Percentiles rank a stretch among this genome's conserved stretches.
phyloP scores from a whole-genome alignment of 306 rosid genomes.

The Sindora glabra region DNA sequence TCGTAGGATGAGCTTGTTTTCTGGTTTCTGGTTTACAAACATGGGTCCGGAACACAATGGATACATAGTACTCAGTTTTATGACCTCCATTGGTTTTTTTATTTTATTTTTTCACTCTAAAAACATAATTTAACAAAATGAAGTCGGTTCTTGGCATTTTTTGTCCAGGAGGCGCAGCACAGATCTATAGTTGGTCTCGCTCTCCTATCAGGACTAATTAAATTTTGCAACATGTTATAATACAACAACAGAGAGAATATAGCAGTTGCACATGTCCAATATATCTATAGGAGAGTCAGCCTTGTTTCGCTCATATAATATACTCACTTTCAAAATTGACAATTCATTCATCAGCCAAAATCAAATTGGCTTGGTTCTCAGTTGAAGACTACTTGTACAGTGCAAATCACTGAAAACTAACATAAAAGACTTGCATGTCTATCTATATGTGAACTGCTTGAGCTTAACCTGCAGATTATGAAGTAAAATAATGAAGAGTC shows the following conservation, averaged over 20 bases:
- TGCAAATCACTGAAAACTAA: too few relatives aligned
- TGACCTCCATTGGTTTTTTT: too few relatives aligned
- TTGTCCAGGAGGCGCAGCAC: not conserved
- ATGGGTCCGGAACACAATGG: not conserved
- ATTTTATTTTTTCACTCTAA: too few relatives aligned
- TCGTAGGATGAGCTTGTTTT: not conserved
- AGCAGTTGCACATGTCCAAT: not conserved
- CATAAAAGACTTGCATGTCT: too few relatives aligned
- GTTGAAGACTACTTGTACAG: not conserved
- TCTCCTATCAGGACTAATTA: not conserved
- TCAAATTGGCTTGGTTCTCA: not conserved
- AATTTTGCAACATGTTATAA: not conserved
- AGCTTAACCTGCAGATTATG: too few relatives aligned
- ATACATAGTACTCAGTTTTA: not conserved
- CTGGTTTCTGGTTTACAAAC: not conserved
- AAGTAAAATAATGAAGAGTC: too few relatives aligned
- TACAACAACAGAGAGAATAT: not conserved
- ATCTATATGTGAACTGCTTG: too few relatives aligned
- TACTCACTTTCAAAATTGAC: not conserved
- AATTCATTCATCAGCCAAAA: not conserved
- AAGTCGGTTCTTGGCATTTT: not conserved
- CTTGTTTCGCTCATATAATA: not conserved
- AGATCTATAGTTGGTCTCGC: not conserved
- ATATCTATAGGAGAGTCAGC: constrained; percentile 8
- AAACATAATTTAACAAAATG: too few relatives aligned